Conservation (phyloP, 106 monocot species). For the Amphibolis antarctica region DNA sequence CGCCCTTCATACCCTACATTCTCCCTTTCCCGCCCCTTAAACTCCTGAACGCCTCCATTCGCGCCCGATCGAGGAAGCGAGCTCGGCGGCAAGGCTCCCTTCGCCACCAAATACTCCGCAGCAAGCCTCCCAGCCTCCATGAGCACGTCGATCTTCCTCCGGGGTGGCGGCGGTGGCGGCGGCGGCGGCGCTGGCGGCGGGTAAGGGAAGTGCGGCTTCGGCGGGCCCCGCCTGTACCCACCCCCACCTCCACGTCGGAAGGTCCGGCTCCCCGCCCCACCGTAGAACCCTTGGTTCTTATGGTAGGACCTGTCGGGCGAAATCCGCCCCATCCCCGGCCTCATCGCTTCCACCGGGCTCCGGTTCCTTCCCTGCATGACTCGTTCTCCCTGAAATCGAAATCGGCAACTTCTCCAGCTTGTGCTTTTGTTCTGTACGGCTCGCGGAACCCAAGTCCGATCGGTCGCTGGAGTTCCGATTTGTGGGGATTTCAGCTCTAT, state of each 20-base stretch:
- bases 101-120: constrained; percentile 70
- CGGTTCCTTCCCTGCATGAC: constrained; percentile 3
- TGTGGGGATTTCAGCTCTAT: too few relatives aligned
- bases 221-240: background rate
- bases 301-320: background rate
- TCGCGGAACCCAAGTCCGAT: too few relatives aligned
- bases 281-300: background rate
- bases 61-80: constrained; percentile 15
- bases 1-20: background rate
- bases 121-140: constrained; percentile 76
- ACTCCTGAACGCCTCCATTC: background rate
- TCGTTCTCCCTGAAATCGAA: too few relatives aligned
- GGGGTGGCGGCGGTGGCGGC: constrained; percentile 18
- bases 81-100: constrained; percentile 44
- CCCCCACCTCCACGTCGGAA: constrained; percentile 7
- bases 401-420: too few relatives aligned
- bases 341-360: constrained; percentile 4
- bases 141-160: constrained; percentile 48
- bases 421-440: too few relatives aligned
- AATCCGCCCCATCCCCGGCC: background rate
- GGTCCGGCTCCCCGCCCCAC: background rate
- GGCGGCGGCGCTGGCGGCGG: constrained; percentile 1
- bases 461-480: too few relatives aligned
- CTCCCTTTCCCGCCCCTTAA: constrained; percentile 3
- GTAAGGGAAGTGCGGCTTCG: constrained; percentile 4